A percentile compares a stretch with the other conserved stretches of the same genome.
Evolutionary conservation across 176 grass and related monocot genomes (phyloP).

Genomic region (Rhynchospora breviuscula): DNA sequence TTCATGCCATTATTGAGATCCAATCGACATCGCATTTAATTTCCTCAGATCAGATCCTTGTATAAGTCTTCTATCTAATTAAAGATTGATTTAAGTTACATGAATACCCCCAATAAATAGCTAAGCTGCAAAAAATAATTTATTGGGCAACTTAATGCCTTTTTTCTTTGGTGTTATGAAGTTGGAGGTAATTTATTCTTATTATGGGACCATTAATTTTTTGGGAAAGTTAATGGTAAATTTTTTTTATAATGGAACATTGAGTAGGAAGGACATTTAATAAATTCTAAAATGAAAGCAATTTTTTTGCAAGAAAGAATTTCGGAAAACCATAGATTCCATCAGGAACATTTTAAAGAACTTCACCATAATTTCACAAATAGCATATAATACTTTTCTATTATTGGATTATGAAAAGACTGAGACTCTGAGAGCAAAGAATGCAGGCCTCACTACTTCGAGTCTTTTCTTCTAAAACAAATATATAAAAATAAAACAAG

Average conservation of each 20-base stretch:
- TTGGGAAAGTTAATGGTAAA: neutral
- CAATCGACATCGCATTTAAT: neutral
- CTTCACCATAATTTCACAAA: neutral
- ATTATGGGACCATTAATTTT: neutral
- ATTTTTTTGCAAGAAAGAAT: neutral
- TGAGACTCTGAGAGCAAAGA: neutral
- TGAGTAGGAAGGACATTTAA: neutral
- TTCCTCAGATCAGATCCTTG: neutral
- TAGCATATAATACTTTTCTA: neutral
- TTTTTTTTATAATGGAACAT: neutral
- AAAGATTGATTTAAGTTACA: neutral
- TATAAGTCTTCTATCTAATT: neutral
- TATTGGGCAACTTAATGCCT: neutral
- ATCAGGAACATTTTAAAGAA: neutral
- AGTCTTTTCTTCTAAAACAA: no score
- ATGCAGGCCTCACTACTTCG: no score
- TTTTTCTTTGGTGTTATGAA: neutral
- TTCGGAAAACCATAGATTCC: neutral
- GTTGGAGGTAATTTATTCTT: neutral
- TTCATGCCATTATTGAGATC: neutral
- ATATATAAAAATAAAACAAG: no score
- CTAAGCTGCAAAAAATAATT: neutral
- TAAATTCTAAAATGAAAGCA: neutral
- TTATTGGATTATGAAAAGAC: neutral
- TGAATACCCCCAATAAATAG: neutral